Base-by-base conservation (phyloP, 2,329 filamentous ascomycete species). In the Endocalyx cinctus region DNA sequence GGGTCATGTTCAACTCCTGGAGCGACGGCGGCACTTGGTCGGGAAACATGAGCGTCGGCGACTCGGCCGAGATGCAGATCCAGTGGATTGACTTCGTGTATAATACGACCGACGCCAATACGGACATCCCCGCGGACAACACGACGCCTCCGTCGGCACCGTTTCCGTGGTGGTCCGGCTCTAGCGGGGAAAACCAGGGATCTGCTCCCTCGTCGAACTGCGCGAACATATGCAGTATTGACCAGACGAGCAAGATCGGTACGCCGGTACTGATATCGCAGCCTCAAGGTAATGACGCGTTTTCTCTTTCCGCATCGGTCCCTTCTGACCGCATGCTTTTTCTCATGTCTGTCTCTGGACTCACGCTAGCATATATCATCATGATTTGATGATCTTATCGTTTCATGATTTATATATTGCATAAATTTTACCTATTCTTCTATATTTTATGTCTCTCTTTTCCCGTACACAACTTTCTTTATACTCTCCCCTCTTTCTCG, bases 41-140 rank as follows among this genome's bases (percentile, higher is more conserved):
- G 33, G 69, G 68, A 4, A 59, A 65, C 29, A 72, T 53, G 50
- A 41, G 35, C 14, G 47, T 55, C 5, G 60, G 58, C 13, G 46
- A 50, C 6, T 52, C 55, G 19, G 69, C 69, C 0, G 64, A 63
- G 34, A 57, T 74, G 48, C 66, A 73, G 34, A 61, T 74, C 25
- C 63, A 68, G 51, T 74, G 68, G 68, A 66, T 74, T 33, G 70
- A 74, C 41, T 51, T 63, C 26, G 62, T 67, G 10, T 74, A 69
- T 34, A 64, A 63, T 42, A 57, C 48, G 31, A 62, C 60, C 3
- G 58, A 60, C 33, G 35, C 45, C 4, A 38, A 20, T 14, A 33
- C 43, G 16, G 43, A 37, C 29, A 42, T 43, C 33, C 38, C 43
- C 6, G 41, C 34, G 3, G 33, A 33, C 15, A 22, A 18, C 12